Conservation (phyloP, 306 rosid genomes). For the Castanopsis chinensis region DNA sequence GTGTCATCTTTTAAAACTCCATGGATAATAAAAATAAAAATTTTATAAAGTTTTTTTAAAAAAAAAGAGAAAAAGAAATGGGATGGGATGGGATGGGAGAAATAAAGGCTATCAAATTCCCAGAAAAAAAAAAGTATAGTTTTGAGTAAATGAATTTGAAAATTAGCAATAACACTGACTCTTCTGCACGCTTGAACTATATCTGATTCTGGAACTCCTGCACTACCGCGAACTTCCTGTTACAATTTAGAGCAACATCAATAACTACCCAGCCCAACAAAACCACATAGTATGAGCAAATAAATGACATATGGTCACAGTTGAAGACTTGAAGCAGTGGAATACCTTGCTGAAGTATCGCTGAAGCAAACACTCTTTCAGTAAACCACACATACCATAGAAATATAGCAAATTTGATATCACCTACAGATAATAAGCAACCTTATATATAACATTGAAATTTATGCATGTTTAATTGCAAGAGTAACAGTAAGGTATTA, state of each 20-base stretch:
- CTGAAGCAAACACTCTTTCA: constrained; percentile 85
- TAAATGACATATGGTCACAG: neutral
- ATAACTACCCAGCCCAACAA: constrained; percentile 5
- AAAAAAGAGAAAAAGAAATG: neutral
- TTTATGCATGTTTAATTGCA: constrained; percentile 7
- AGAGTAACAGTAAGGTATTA: neutral
- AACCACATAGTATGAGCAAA: neutral
- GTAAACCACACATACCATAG: constrained; percentile 81
- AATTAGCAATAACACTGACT: constrained; percentile 44
- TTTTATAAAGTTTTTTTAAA: neutral
- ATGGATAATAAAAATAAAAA: neutral
- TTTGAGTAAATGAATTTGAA: constrained; percentile 4
- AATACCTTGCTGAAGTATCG: constrained; percentile 91
- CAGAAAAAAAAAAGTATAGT: constrained; percentile 11
- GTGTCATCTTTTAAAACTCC: constrained; percentile 4
- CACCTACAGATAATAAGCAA: constrained; percentile 48
- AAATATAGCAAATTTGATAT: constrained; percentile 74
- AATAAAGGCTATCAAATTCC: constrained; percentile 12
- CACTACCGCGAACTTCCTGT: constrained; percentile 84
- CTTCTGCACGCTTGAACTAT: constrained; percentile 89
- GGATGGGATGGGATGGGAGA: neutral
- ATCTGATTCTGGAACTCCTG: constrained; percentile 87
- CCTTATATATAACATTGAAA: constrained; percentile 13
- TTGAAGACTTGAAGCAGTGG: constrained; percentile 4
- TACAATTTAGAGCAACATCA: constrained; percentile 7